Evolutionary conservation across 768 basidiomycete genomes (phyloP), one percentile per base, ranked within the genome.

Genomic region (Naganishia vaughanmartiniae): DNA sequence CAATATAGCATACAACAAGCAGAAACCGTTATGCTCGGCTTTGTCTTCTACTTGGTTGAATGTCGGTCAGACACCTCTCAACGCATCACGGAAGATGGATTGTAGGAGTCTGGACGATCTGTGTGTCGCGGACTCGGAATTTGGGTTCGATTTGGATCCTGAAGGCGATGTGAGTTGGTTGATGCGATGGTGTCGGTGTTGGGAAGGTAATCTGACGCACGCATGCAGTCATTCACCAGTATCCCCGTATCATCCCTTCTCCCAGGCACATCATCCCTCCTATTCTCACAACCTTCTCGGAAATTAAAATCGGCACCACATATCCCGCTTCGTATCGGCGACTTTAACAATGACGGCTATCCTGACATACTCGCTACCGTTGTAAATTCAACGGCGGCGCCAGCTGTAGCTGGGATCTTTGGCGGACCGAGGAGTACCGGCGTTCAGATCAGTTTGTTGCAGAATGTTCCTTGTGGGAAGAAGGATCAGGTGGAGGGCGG

Each of bases 1-100:
- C 80, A 95, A 94, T 77, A 89, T 98, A 68, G 94, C 89, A 4
- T 97, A 92, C 82, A 99, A 98, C 80, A 85, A 89, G 73, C 96
- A 99, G 79, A 86, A 93, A 31, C 87, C 88, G 0, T 85, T 95
- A 0, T 99, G 96, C 79, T 78, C 87, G 0, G 83, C 86, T 17
- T n/a, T 46, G 26, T 17, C 33, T 24, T 65, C 54, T 11, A 54
- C 42, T 24, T 71, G 63, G 65, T 19, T 71, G 19, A 31, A 56
- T 33, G 15, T 67, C 31, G 26, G 19, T 30, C 65, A 45, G 42
- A 39, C 26, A 15, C 24, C 19, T 28, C 24, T 51, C 48, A 42
- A 14, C 26, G 36, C 12, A 11, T 63, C 34, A n/a, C 17, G 24
- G 58, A 58, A 72, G 26, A 12, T 26, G 17, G 60, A 51, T 5